Percentiles rank a stretch among this genome's conserved stretches.
phyloP scores from a whole-genome alignment of 805 yeast genomes.

The Saturnispora gosingensis region DNA sequence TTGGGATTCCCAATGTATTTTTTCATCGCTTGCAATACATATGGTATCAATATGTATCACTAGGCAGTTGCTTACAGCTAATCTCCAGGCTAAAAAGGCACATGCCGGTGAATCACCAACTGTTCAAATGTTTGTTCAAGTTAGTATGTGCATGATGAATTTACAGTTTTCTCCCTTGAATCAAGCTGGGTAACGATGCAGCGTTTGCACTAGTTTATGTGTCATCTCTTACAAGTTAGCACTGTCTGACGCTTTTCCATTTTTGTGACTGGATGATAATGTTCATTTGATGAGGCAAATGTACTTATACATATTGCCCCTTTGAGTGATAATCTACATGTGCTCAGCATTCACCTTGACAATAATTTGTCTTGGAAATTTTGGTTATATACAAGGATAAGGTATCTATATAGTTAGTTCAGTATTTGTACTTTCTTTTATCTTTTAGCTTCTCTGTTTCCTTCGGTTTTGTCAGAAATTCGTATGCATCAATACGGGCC shows the following conservation, averaged over 20 bases:
- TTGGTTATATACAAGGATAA: not conserved
- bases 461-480: slow-evolving; percentile 21
- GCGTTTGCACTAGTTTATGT: not conserved
- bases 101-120: slow-evolving; percentile 27
- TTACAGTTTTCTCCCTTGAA: not conserved
- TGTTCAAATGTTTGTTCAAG: slow-evolving; percentile 6
- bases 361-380: not conserved
- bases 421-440: slow-evolving; percentile 15
- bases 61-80: slow-evolving; percentile 14
- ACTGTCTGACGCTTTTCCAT: slow-evolving; percentile 8
- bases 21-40: not conserved
- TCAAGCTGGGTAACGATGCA: not conserved
- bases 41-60: slow-evolving; percentile 14
- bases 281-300: not conserved
- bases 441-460: slow-evolving; percentile 19
- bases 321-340: not conserved
- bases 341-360: not conserved
- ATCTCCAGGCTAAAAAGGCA: slow-evolving; percentile 23
- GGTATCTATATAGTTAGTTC: not conserved
- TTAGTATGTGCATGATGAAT: not conserved
- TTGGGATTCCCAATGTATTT: slow-evolving; percentile 10
- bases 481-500: slow-evolving; percentile 23
- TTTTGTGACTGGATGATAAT: not conserved
- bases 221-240: slow-evolving; percentile 8
- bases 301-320: slow-evolving; percentile 1